Base-by-base conservation (phyloP, 129 eudicot genomes). In the Escallonia herrerae region DNA sequence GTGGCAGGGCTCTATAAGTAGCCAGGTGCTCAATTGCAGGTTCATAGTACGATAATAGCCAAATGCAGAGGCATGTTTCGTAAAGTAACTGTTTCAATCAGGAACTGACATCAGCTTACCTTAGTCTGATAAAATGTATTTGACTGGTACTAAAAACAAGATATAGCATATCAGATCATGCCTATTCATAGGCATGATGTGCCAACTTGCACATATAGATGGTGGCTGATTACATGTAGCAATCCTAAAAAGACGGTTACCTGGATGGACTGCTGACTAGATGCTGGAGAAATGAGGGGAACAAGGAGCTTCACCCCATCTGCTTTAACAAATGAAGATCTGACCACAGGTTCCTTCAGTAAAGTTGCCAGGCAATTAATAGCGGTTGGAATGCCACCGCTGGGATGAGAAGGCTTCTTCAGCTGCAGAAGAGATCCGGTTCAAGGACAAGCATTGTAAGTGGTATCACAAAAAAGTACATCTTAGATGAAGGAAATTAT, bases 181-280 rank as follows among this genome's bases (percentile, higher is more conserved):
- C 33, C 33, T 22, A 22, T 22, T 22, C 33, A 22, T 22, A 22
- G 33, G 33, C 33, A 0, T 22, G 33, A 22, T 22, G 33, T 22
- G 33, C 33, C 33, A 22, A 22, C 33, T 22, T 45, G 49, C 1
- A 45, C 49, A 45, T 45, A 45, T 8, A 45, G 49, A 45, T 45
- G 49, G 49, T 45, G n/a, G 39, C 11, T 48, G n/a, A 67, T 44
- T 42, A 48, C 5, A 9, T 6, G 62, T 22, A 33, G 15, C 15
- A 47, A 61, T 45, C 40, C 62, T 6, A 9, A 67, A 49, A 57
- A 49, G 71, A 52, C 37, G 40, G 15, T 64, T 70, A 89, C 99
- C 90, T 93, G 99, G 68, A 86, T 83, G 58, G 99, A 88, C 74
- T 93, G 99, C 70, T 93, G 99, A 83, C 87, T 88, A 68, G 98